Percentiles rank a stretch among this genome's conserved stretches.
Evolutionary conservation across 306 rosid species (phyloP).

Genomic region (Luffa acutangula): DNA sequence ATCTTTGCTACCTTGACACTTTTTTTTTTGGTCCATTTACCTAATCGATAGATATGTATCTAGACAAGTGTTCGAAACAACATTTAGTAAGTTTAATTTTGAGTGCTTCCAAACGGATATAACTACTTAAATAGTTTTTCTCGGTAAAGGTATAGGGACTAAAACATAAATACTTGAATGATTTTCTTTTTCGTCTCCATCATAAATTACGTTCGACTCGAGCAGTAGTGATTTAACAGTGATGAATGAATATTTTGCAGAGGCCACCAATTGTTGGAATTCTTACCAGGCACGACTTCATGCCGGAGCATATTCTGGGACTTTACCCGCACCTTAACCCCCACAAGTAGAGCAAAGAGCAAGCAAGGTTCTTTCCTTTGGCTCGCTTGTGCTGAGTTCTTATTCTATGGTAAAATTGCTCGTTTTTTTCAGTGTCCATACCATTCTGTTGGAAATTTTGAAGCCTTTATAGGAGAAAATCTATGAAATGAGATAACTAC

Average conservation of each 20-base stretch:
- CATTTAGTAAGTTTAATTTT: background rate
- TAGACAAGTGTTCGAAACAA: background rate
- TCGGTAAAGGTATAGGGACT: too few species aligned
- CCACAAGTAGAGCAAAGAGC: slow-evolving; percentile 15
- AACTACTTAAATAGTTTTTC: too few species aligned
- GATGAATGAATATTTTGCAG: slow-evolving; percentile 23
- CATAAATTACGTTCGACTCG: background rate
- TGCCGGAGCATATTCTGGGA: slow-evolving; percentile 78
- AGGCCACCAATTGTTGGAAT: slow-evolving; percentile 83
- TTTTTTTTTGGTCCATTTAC: background rate
- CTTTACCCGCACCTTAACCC: slow-evolving; percentile 48
- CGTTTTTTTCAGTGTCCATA: background rate
- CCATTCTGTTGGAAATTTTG: slow-evolving; percentile 3
- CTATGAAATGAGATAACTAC: background rate
- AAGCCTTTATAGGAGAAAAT: background rate
- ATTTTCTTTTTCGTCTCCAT: too few species aligned
- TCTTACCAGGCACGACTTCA: slow-evolving; percentile 79
- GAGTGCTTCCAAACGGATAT: background rate
- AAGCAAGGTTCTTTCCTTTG: background rate
- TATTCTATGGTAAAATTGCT: background rate
- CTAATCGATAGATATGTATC: background rate
- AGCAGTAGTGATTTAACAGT: background rate
- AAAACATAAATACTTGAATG: too few species aligned
- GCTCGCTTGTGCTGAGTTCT: background rate
- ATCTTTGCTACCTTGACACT: background rate